Evolutionary conservation across 192 early-diverging fungal genomes (phyloP), one percentile per base, ranked within the genome.

Genomic region (Chytriomyces sp.): DNA sequence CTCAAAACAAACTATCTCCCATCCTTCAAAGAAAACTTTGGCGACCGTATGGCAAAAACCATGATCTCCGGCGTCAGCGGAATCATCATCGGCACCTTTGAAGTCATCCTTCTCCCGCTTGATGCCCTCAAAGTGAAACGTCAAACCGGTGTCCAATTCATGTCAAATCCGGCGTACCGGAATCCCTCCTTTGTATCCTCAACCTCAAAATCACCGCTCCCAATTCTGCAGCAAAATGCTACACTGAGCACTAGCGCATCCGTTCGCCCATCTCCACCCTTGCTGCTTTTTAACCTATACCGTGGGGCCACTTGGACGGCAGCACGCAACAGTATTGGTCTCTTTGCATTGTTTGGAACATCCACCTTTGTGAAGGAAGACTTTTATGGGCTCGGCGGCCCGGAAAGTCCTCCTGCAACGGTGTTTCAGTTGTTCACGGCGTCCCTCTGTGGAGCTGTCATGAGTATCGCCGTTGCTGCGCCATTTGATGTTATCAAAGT

Each of bases 401-500:
- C 92, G 80, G 87, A 81, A 85, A 88, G 89, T 83, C 26, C 71
- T 16, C 71, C 57, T 8, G 92, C 96, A 8, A 92, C 96, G 20
- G 94, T 95, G 82, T 83, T 92, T 72, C 96, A 97, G 78, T 94
- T 92, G 87, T 94, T 95, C 82, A 89, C 89, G 73, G 88, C 94
- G 8, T 95, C 94, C 45, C 91, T 96, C 65, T 93, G 91, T 65
- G 96, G 95, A 26, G 92, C 96, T 13, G 85, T 93, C 46, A 93
- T 94, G 16, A 94, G 93, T 63, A 92, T 97, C 79, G 91, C 92
- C 8, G 91, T 97, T 20, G 93, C 95, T 11, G 92, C 94, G 24
- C 96, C 96, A 8, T 88, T 97, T 79, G 96, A 97, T 82, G 95
- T 97, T 13, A 92, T 97, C 84, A 97, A 97, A 90, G 94, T 94